A percentile compares a stretch with the other conserved stretches of the same genome.
phyloP scores from a whole-genome alignment of 495 filamentous ascomycete species.

The Talaromyces adpressus region DNA sequence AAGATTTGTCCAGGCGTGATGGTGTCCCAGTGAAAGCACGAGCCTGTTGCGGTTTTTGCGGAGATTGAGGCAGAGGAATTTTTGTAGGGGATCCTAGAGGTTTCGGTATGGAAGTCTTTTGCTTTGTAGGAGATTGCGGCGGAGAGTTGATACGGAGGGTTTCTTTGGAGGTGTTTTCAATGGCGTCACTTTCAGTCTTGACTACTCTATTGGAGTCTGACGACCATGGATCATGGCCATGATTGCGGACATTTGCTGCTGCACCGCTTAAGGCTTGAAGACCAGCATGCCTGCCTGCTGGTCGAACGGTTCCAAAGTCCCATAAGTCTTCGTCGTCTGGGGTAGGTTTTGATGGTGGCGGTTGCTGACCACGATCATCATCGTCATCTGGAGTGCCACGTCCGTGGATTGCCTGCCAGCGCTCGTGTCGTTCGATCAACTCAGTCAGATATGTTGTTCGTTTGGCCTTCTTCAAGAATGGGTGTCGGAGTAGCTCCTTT shows the following conservation, averaged over 20 bases:
- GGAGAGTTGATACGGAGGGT: slow-evolving; percentile 17
- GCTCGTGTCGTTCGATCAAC: slow-evolving; percentile 80
- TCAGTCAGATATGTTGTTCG: slow-evolving; percentile 87
- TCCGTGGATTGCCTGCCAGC: slow-evolving; percentile 68
- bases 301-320: slow-evolving; percentile 91
- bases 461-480: slow-evolving; percentile 83
- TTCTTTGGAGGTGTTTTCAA: slow-evolving; percentile 10
- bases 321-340: slow-evolving; percentile 67
- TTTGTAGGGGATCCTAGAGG: slow-evolving; percentile 49
- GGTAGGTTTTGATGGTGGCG: slow-evolving; percentile 15
- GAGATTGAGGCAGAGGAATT: slow-evolving; percentile 50
- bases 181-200: background rate
- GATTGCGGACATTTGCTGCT: slow-evolving; percentile 57
- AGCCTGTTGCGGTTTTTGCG: slow-evolving; percentile 26
- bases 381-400: slow-evolving; percentile 49
- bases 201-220: background rate
- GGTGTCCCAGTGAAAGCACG: slow-evolving; percentile 38
- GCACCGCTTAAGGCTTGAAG: slow-evolving; percentile 68
- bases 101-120: slow-evolving; percentile 10
- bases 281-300: slow-evolving; percentile 50
- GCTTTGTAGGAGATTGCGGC: slow-evolving; percentile 13
- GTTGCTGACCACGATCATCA: slow-evolving; percentile 42
- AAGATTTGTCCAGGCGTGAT: slow-evolving; percentile 18
- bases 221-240: slow-evolving; percentile 12
- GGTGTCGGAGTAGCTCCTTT: slow-evolving; percentile 79